Evolutionary conservation across 176 grass and related monocot species (phyloP), one percentile per base, ranked within the genome.

Genomic region (Phoenix dactylifera): DNA sequence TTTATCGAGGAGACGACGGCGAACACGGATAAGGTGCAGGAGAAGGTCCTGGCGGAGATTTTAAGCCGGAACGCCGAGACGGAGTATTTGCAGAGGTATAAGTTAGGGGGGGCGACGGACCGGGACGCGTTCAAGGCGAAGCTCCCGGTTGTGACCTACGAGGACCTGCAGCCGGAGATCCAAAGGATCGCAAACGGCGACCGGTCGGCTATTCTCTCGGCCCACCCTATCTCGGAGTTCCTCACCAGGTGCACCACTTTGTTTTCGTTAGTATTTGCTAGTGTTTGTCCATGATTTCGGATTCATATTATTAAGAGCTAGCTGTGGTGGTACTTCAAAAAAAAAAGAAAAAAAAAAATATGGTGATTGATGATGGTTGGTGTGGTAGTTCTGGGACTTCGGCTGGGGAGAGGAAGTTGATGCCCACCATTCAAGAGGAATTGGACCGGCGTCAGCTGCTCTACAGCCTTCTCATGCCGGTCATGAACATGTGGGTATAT

Each of bases 391-490:
- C 64, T 5, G 64, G 64, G 51, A 67, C 64, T 17, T 67, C 64
- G 24, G 64, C 51, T 23, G 64, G 64, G 2, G 51, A 67, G 64
- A 54, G 64, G 51, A 67, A 67, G 64, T 24, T 67, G 51, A 55
- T 67, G 64, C 64, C 64, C 15, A 67, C 64, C 22, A 67, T 67
- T 24, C 17, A 22, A 55, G 51, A 28, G 18, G 64, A 67, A 16
- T 24, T 67, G 25, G 64, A 67, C 51, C 50, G 64, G 51, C 22
- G 25, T 22, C 63, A 65, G 49, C 48, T 65, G 4, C 63, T 65
- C n/a, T 65, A 65, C 63, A 65, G 63, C 12, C 64, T 67, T 29
- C 51, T 67, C 51, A 67, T 67, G 64, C 64, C 64, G 26, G 64
- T 67, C 4, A 67, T 67, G 64, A 67, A 67, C 51, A 19, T 29